Base-by-base conservation (phyloP, 352 stramenopile species). In the Globisporangium parvum region DNA sequence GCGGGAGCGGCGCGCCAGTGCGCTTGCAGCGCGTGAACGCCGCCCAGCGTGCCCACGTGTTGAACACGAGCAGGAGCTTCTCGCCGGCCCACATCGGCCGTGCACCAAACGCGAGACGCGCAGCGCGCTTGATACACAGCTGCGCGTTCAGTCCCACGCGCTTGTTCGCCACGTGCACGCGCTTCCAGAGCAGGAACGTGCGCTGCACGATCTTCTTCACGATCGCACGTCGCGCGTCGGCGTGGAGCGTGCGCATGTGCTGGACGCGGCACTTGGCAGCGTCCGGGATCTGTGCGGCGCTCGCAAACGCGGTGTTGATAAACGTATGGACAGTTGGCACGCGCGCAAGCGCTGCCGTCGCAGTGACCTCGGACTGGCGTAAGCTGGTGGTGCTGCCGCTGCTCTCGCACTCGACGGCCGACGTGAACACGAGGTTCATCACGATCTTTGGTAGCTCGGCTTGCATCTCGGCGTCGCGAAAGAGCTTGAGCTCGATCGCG, bases 361-460 rank as follows among this genome's bases (percentile, higher is more conserved):
- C 41, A 10, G n/a, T 8, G 11, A 17, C 41, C 18, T 11, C 24
- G 3, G 17, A 6, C 9, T 6, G 20, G 12, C 44, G 20, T 8
- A 17, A 31, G 21, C 33, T 14, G 14, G 14, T n/a, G 14, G 5
- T 14, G 18, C 39, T 44, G 8, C 6, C 8, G 39, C 18, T 9
- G 14, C 39, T 51, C 15, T 66, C 23, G 15, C 50, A 15, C 21
- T 33, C 46, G 26, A 50, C 45, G 10, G 70, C 70, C 0, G 69
- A 73, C 5, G 75, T 91, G 47, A 91, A 82, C 0, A 88, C 77
- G n/a, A 92, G 60, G 41, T 92, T 92, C 44, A 87, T 64, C 4
- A 90, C 79, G 57, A 90, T 57, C 0, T 65, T 71, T 3, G 79
- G 75, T 18, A 88, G 44, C 37, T 71, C 63, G 17, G 65, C 53